Conservation (phyloP, 1,284 basidiomycete genomes). For the Sporisorium iseilematis-ciliati region DNA sequence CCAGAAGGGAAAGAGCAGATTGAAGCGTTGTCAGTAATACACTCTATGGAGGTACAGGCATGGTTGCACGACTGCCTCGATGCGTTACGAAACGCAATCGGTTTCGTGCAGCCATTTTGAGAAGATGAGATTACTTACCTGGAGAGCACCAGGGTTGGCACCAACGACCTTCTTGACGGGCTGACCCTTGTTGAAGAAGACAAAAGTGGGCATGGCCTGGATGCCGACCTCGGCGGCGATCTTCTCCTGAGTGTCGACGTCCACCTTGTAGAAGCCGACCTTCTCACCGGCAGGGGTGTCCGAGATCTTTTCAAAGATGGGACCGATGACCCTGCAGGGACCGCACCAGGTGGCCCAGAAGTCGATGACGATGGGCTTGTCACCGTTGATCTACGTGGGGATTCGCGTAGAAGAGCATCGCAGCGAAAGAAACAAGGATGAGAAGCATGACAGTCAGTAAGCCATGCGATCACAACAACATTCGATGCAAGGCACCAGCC, state of each 20-base stretch:
- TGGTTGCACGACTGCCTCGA: not conserved
- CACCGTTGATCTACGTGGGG: conserved; percentile 72
- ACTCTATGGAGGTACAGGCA: not conserved
- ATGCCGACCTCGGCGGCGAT: conserved; percentile 78
- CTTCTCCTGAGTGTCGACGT: conserved; percentile 70
- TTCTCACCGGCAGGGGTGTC: conserved; percentile 55
- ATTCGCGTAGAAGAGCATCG: not conserved
- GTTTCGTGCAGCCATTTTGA: not conserved
- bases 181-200: conserved; percentile 78
- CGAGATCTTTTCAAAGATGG: conserved; percentile 81
- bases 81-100: not conserved
- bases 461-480: not conserved
- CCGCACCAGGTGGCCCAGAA: conserved; percentile 71
- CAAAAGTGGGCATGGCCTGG: conserved; percentile 84
- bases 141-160: conserved; percentile 74
- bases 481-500: not conserved
- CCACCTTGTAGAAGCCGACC: conserved; percentile 83
- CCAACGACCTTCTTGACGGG: conserved; percentile 77
- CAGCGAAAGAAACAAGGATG: not conserved
- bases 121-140: conserved; percentile 68
- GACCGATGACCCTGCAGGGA: conserved; percentile 80
- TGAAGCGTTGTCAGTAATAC: conserved; percentile 3
- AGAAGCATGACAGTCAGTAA: not conserved
- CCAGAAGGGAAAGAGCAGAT: not conserved
- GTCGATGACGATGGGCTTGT: conserved; percentile 71